phyloP scores from a whole-genome alignment of 495 filamentous ascomycete genomes.

The Margaritispora aquatica region DNA sequence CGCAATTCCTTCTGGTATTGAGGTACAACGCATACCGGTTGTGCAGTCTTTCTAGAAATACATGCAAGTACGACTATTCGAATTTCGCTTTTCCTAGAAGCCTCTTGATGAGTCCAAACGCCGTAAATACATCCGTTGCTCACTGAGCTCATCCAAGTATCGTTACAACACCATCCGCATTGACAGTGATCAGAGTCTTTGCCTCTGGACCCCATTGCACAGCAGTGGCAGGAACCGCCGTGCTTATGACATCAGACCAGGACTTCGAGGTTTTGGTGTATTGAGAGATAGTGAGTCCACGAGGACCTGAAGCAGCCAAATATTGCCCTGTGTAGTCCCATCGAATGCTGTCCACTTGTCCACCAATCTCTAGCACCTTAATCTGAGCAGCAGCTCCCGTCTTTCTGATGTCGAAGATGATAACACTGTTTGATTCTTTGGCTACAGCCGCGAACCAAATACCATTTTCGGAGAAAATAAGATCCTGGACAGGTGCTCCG shows the following conservation, averaged over 20 bases:
- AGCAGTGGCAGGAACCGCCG: conserved; percentile 63
- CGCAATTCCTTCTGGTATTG: background rate
- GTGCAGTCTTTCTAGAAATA: conserved; percentile 22
- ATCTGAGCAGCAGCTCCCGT: conserved; percentile 64
- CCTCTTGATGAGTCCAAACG: conserved; percentile 14
- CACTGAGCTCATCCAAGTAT: conserved; percentile 17
- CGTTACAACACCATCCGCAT: conserved; percentile 60
- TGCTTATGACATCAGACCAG: conserved; percentile 83
- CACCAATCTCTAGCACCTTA: conserved; percentile 79
- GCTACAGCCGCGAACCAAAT: conserved; percentile 81
- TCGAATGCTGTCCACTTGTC: conserved; percentile 58
- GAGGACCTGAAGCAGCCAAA: conserved; percentile 73
- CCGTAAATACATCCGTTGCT: conserved; percentile 10
- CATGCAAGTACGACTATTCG: conserved; percentile 17
- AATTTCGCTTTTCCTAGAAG: conserved; percentile 17
- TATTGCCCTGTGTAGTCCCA: conserved; percentile 98
- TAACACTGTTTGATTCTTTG: conserved; percentile 65
- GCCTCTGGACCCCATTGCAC: conserved; percentile 72
- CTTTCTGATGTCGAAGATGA: conserved; percentile 88
- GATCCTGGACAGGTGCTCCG: conserved; percentile 57
- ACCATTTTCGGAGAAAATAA: conserved; percentile 96
- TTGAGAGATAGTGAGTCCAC: conserved; percentile 78
- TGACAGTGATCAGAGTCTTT: conserved; percentile 67
- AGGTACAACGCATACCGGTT: background rate
- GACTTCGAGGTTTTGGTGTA: conserved; percentile 76